Conservation (phyloP, 305 asterid species). For the Solanum hybrid region DNA sequence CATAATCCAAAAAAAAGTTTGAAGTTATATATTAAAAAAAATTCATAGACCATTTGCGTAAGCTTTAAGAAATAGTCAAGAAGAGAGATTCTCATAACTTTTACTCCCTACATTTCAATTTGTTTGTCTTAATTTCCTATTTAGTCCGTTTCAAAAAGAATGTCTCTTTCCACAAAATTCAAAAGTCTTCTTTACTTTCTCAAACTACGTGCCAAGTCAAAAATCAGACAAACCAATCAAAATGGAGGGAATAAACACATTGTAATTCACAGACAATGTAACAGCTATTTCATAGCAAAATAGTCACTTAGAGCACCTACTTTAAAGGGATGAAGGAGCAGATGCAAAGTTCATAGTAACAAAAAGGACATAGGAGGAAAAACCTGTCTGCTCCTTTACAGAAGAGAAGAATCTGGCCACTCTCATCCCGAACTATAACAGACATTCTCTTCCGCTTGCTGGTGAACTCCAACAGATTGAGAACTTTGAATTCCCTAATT, state of each 20-base stretch:
- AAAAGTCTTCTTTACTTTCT: neutral
- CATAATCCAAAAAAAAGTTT: neutral
- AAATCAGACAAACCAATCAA: neutral
- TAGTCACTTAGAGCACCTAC: neutral
- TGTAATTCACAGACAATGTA: neutral
- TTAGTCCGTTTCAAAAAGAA: neutral
- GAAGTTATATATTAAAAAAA: neutral
- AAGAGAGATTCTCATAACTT: neutral
- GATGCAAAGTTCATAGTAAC: neutral
- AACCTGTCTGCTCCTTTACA: constrained; percentile 99
- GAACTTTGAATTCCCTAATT: constrained; percentile 73
- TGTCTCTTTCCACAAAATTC: neutral
- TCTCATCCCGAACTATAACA: constrained; percentile 64
- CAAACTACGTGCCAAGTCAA: neutral
- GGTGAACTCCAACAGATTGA: constrained; percentile 75
- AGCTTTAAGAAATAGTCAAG: neutral
- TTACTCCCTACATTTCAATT: neutral
- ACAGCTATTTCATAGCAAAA: neutral
- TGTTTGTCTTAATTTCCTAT: neutral
- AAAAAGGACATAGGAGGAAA: constrained; percentile 4
- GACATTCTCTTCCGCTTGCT: constrained; percentile 97
- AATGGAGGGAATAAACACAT: neutral
- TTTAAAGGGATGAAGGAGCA: neutral
- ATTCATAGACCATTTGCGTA: neutral
- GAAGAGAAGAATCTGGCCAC: constrained; percentile 65